Percentiles rank a stretch among this genome's conserved stretches.
Conservation (phyloP, 106 monocot genomes). For the Triglochin maritima region DNA sequence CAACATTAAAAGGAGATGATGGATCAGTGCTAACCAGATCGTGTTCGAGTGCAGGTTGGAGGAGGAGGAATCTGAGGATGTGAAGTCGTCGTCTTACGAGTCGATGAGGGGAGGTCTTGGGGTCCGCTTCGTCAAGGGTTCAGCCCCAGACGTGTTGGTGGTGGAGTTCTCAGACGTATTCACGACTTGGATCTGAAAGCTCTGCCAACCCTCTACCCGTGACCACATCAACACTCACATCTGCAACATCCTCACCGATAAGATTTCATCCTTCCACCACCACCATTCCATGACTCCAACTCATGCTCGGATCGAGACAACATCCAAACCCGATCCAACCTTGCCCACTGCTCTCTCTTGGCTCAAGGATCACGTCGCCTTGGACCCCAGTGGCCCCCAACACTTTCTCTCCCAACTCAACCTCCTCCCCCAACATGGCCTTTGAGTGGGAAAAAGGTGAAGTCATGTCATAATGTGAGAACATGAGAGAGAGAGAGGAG, state of each 20-base stretch:
- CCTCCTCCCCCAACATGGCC: too few species aligned
- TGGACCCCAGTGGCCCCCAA: background rate
- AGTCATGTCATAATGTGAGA: too few species aligned
- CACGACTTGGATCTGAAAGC: constrained; percentile 1
- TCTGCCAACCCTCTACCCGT: background rate
- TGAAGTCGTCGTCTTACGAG: background rate
- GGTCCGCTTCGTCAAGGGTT: constrained; percentile 1
- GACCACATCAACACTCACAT: background rate
- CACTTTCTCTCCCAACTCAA: too few species aligned
- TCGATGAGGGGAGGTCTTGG: background rate
- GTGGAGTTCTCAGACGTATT: constrained; percentile 9
- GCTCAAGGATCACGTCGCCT: background rate
- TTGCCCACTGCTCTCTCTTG: background rate
- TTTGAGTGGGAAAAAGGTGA: too few species aligned
- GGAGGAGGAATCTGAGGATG: too few species aligned
- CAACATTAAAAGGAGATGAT: too few species aligned
- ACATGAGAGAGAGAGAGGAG: background rate
- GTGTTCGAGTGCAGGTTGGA: background rate
- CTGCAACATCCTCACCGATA: constrained; percentile 8
- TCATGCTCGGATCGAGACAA: background rate
- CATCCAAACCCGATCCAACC: background rate
- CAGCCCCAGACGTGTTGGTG: background rate
- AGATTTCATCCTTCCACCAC: background rate
- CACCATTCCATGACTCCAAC: too few species aligned
- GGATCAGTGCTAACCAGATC: constrained; percentile 6